Base-by-base conservation (phyloP, 148 eudicot species). In the Vaccinium vitisidaea region DNA sequence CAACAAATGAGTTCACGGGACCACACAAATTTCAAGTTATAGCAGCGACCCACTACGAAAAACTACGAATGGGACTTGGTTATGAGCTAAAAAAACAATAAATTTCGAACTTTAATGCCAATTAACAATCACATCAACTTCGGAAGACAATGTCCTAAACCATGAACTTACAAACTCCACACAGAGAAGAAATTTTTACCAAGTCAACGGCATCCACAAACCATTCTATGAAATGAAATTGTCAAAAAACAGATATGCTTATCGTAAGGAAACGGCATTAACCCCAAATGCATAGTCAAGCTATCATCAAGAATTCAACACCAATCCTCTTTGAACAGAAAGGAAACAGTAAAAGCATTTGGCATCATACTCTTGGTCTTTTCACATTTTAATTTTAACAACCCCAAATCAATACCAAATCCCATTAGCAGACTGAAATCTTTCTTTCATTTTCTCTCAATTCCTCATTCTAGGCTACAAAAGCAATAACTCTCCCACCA, bases 71-170 rank as follows among this genome's bases (percentile, higher is more conserved):
- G 65, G 75, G 78, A 81, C 19, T 70, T 53, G 75, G 76, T 18
- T 49, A 15, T 71, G 70, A 76, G 48, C 67, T 15, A 19, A 85
- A 85, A 30, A 25, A 74, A 54, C 50, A 53, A 80, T 79, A 82
- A 5, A 85, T 82, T 81, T 87, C 84, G 80, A 89, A 86, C 56
- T 77, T 76, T 16, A 25, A 71, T 13, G 85, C 54, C 46, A 89
- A 81, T 36, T 19, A 12, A 53, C 4, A 59, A 75, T 70, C 48
- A 27, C 27, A 61, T 56, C 50, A 54, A 84, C 21, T 15, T 43
- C 54, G 15, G 25, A 39, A 80, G 61, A 32, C 6, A 39, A 32
- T 36, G 53, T 43, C 79, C 59, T 4, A 7, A 80, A 30, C 58
- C 50, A 69, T 12, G 39, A 36, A 36, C 2, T 36, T 36, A 83